Conservation (phyloP, 2,329 filamentous ascomycete species). For the Fusarium albidum region DNA sequence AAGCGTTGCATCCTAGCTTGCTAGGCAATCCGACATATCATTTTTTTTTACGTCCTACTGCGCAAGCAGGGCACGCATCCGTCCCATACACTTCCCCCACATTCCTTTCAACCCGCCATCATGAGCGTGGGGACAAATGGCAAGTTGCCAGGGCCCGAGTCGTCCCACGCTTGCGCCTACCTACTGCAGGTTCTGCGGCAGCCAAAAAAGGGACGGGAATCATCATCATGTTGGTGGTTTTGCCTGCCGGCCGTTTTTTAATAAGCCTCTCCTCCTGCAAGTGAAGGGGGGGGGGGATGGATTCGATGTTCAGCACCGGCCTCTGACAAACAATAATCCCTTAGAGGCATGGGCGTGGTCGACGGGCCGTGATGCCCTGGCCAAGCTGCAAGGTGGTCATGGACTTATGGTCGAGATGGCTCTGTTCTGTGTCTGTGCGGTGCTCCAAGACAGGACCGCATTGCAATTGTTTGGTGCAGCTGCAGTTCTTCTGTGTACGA, state of each 20-base stretch:
- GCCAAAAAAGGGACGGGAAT: slow-evolving; percentile 21
- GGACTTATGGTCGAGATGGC: slow-evolving; percentile 1
- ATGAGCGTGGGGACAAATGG: slow-evolving; percentile 5
- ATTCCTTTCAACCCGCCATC: slow-evolving; percentile 29
- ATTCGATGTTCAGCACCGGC: slow-evolving; percentile 20
- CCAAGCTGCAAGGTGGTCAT: too few relatives aligned
- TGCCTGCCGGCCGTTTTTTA: slow-evolving; percentile 9
- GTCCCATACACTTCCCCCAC: slow-evolving; percentile 35
- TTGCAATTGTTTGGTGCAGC: slow-evolving; percentile 36
- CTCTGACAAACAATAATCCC: slow-evolving; percentile 25
- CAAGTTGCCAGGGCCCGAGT: slow-evolving; percentile 24
- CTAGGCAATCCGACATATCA: slow-evolving; percentile 38
- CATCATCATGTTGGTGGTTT: slow-evolving; percentile 2
- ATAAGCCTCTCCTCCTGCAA: slow-evolving; percentile 12
- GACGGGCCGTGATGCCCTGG: slow-evolving; percentile 13
- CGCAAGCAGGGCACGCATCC: too few relatives aligned
- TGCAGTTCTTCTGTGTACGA: slow-evolving; percentile 31
- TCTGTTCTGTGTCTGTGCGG: slow-evolving; percentile 36
- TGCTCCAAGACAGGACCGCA: slow-evolving; percentile 6
- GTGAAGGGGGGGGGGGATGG: slow-evolving; percentile 3
- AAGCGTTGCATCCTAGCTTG: slow-evolving; percentile 34
- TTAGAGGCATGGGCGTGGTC: slow-evolving; percentile 8
- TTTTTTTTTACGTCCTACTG: neutral
- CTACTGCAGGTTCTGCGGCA: slow-evolving; percentile 35
- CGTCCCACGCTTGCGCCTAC: slow-evolving; percentile 24